phyloP scores from a whole-genome alignment of 257 asterid species.

The Penstemon newberryi region DNA sequence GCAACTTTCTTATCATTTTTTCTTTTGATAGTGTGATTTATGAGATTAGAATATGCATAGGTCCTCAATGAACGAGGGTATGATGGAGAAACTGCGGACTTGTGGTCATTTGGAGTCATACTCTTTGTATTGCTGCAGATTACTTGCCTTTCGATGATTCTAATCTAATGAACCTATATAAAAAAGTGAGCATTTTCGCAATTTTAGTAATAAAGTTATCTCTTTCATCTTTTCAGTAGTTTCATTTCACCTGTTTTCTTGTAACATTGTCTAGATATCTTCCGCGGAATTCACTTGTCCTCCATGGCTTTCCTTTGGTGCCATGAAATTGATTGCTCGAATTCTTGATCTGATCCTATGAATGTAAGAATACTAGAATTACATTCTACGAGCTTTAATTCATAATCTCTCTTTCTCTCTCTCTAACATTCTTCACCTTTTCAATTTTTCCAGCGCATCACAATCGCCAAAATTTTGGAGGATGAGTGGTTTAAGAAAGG shows the following conservation, averaged over 20 bases:
- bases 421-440: not conserved
- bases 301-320: constrained; percentile 16
- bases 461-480: constrained; percentile 59
- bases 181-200: constrained; percentile 15
- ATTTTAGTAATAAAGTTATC: not conserved
- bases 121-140: constrained; percentile 25
- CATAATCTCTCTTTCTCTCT: not conserved
- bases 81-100: constrained; percentile 8
- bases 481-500: constrained; percentile 86
- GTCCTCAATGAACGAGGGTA: constrained; percentile 22
- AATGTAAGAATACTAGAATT: constrained; percentile 26
- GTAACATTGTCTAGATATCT: constrained; percentile 15
- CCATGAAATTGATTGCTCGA: constrained; percentile 14
- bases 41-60: constrained; percentile 13
- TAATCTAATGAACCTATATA: constrained; percentile 11
- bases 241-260: not conserved
- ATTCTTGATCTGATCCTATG: constrained; percentile 18
- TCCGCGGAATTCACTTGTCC: constrained; percentile 15
- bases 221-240: not conserved
- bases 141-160: constrained; percentile 27
- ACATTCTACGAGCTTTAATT: not conserved
- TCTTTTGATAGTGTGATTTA: not conserved
- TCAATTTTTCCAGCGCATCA: constrained; percentile 58
- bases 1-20: not conserved
- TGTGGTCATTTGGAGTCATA: constrained; percentile 10